These are phyloP conservation scores for Talinum fruticosum DNA, from an alignment of 148 eudicot species.

Conservation along the genomic window DNA sequence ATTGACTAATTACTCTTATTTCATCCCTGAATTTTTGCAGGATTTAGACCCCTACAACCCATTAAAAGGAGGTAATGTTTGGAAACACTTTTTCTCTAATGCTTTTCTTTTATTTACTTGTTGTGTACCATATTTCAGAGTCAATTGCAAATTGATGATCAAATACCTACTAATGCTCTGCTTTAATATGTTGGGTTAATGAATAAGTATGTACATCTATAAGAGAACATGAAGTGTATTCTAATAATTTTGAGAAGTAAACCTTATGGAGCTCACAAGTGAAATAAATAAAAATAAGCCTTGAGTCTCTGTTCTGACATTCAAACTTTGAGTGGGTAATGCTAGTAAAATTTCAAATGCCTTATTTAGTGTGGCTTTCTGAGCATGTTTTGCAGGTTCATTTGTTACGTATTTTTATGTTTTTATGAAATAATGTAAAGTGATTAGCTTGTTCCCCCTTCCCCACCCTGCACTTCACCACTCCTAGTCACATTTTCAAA, in stretches of 20 bases:
- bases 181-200: background rate
- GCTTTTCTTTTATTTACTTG: conserved; percentile 4
- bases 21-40: conserved; percentile 34
- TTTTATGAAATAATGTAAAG: background rate
- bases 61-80: conserved; percentile 48
- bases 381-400: background rate
- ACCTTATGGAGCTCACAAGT: conserved; percentile 1
- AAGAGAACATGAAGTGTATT: too few species aligned
- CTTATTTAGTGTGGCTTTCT: background rate
- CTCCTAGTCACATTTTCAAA: background rate
- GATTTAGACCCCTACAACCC: conserved; percentile 48
- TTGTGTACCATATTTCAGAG: background rate
- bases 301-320: background rate
- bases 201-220: background rate
- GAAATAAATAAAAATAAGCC: background rate
- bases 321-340: background rate
- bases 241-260: background rate
- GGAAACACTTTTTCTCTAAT: conserved; percentile 4
- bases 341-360: background rate
- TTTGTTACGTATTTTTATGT: background rate
- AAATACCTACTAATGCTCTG: background rate
- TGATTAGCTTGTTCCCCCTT: background rate
- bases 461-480: background rate
- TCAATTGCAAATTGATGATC: background rate
- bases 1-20: background rate